Evolutionary conservation across 2,329 filamentous ascomycete species (phyloP), one percentile per base, ranked within the genome.

Genomic region (Trichoderma breve): DNA sequence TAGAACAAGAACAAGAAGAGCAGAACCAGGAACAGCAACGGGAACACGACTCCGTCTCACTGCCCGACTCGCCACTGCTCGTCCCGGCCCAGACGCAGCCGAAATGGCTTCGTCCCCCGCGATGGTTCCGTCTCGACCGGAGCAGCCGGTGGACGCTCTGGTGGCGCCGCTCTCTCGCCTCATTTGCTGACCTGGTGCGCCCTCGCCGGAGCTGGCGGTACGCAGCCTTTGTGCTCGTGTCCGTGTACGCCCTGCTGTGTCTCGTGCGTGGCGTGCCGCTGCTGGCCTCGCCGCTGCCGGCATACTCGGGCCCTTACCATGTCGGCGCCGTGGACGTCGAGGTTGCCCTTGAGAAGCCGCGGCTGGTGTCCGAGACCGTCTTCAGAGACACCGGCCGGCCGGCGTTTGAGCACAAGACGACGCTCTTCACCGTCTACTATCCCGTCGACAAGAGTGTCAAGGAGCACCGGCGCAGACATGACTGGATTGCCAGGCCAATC

Each of bases 341-440:
- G 72, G 78, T 85, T 9, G 80, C 84, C 1, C 80, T 84, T 0
- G 76, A 78, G 6, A 75, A 76, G 30, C 79, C 81, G 1, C 75
- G 76, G 11, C 76, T 73, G 21, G 74, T 81, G 9, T 79, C 80
- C 3, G 77, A 82, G 6, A 76, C 80, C 6, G 51, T 78, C 11
- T 79, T 85, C 74, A 81, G 77, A 53, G 74, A 73, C 11, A 79
- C 79, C 0, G 78, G 79, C 12, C 74, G 80, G 26, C 81, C 82
- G 3, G 84, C 84, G 0, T 87, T 86, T 63, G 80, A 83, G 24
- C 75, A 86, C 0, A 78, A 85, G 71, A 85, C 84, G 1, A 84
- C 86, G 4, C 79, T 87, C 5, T 85, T 87, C 72, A 85, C 84
- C 0, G 71, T 87, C 3, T 87, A 86, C 78, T 86, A 87, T 60